phyloP scores from a whole-genome alignment of 106 monocot species.

The Allium fistulosum region DNA sequence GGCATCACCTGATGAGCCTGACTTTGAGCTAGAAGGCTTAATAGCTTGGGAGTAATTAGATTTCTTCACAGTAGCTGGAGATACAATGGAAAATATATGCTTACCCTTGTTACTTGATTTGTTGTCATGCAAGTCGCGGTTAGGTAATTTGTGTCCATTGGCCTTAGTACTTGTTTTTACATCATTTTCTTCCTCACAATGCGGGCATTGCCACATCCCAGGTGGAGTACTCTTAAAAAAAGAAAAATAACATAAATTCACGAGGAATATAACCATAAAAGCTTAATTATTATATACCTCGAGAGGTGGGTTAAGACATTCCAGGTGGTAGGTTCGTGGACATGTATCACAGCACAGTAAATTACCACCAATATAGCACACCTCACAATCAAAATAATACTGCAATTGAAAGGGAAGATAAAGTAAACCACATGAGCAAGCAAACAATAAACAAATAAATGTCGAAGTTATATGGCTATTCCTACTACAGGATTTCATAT shows the following conservation, averaged over 20 bases:
- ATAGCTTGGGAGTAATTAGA: conserved; percentile 18
- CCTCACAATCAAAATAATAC: conserved; percentile 86
- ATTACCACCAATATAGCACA: conserved; percentile 89
- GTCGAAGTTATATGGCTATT: no score
- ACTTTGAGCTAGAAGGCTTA: conserved; percentile 32
- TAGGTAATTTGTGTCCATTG: conserved; percentile 17
- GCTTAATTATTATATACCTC: conserved; percentile 42
- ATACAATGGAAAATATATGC: conserved; percentile 6
- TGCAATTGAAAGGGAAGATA: conserved; percentile 19
- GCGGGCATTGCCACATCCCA: conserved; percentile 90
- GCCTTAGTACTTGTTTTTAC: conserved; percentile 39
- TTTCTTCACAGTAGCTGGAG: conserved; percentile 17
- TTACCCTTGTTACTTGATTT: conserved; percentile 39
- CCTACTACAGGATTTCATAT: no score
- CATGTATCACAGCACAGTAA: conserved; percentile 92
- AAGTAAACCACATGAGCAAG: not conserved
- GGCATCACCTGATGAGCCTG: conserved; percentile 18
- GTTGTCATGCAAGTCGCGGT: conserved; percentile 18
- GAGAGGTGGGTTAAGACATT: conserved; percentile 83
- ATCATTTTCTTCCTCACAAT: conserved; percentile 37
- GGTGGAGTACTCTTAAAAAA: conserved; percentile 52
- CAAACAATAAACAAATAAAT: no score
- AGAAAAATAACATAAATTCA: conserved; percentile 1
- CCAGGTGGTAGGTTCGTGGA: conserved; percentile 79
- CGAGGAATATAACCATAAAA: not conserved